Base-by-base conservation (phyloP, 257 asterid species). In the Salvia rosmarinus region DNA sequence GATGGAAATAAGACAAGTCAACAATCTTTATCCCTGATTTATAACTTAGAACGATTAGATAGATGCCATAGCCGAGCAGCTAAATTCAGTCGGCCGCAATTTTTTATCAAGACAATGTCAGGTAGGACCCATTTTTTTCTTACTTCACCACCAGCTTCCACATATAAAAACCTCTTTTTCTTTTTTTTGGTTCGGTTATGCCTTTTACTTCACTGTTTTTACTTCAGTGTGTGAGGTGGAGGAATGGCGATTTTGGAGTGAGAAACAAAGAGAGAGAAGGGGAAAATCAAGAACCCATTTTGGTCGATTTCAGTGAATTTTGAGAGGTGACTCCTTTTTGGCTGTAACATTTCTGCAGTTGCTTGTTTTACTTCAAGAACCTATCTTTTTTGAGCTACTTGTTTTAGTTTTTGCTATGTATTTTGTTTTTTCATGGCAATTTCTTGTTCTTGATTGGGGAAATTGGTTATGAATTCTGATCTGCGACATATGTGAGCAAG, bases 311-410 rank as follows among this genome's bases (percentile, higher is more conserved):
- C 70, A 30, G 40, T 62, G 71, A 50, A 40, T 65, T 71, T 17
- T 54, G 34, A 73, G 51, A 82, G 85, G 82, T 78, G 21, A 44
- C 46, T 78, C 56, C 51, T 73, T 73, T 72, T 55, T 9, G 39
- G 21, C 71, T 55, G 8, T 52, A 30, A 0, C 57, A 6, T 52
- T 8, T 68, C 35, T 71, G 54, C 46, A 70, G 57, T 57, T 74
- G 55, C 49, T n/a, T 14, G 1, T 34, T 42, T 30, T 8, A 43
- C 67, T 79, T 70, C 75, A 55, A 64, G 68, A 72, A 59, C 67
- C 67, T 60, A 2, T 47, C n/a, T 34, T 72, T 58, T 17, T 44
- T 25, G 52, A 39, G 2, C 30, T 50, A 8, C 35, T 64, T 23
- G 72, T 68, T 56, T 28, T 46, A 11, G 52, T 39, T 39, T n/a